Conservation (phyloP, 768 basidiomycete species). For the Collybia sordida region DNA sequence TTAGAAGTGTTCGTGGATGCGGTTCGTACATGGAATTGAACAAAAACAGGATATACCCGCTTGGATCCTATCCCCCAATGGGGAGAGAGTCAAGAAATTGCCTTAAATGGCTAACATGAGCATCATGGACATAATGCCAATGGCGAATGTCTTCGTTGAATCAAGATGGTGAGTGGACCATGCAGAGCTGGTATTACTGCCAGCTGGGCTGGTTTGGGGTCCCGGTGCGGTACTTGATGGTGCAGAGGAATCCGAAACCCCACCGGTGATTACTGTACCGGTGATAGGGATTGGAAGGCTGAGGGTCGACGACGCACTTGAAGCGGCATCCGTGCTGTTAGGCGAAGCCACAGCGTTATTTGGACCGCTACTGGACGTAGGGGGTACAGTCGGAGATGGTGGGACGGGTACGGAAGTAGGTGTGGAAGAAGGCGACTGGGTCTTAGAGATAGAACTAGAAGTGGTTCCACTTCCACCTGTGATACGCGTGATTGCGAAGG, state of each 20-base stretch:
- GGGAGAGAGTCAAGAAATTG: conserved; percentile 1
- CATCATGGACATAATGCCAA: conserved; percentile 18
- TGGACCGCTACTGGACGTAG: neutral
- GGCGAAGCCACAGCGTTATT: conserved; percentile 11
- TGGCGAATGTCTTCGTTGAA: conserved; percentile 9
- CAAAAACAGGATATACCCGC: neutral
- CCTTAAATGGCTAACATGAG: conserved; percentile 15
- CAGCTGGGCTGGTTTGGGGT: conserved; percentile 5
- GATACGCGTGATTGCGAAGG: conserved; percentile 61
- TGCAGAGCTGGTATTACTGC: conserved; percentile 26
- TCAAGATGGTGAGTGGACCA: conserved; percentile 18
- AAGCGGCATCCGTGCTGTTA: conserved; percentile 15
- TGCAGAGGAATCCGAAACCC: conserved; percentile 14
- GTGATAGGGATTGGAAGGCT: conserved; percentile 28
- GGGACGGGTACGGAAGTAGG: neutral
- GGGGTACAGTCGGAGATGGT: neutral
- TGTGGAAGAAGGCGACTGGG: no score
- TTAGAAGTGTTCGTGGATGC: neutral
- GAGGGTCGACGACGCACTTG: conserved; percentile 19
- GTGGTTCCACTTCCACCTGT: conserved; percentile 22
- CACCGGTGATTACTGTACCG: conserved; percentile 28
- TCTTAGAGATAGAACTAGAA: conserved; percentile 2
- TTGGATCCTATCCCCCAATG: conserved; percentile 5
- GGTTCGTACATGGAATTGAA: conserved; percentile 4
- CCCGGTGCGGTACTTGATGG: conserved; percentile 11